phyloP scores from a whole-genome alignment of 768 basidiomycete species.

The Trametes punicea region DNA sequence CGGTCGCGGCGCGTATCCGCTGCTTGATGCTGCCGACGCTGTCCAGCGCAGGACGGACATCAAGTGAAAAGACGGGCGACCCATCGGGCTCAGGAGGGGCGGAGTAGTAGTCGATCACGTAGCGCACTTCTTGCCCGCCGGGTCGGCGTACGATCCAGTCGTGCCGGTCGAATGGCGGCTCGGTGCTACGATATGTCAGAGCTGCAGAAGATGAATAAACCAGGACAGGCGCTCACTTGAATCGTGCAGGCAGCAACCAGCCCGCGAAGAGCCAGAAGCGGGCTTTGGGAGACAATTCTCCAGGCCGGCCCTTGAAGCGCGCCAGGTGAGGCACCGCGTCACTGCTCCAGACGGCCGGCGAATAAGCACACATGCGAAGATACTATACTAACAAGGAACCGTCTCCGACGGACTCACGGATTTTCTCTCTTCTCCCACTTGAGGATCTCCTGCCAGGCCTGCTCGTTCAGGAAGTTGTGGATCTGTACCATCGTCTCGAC shows the following conservation, averaged over 20 bases:
- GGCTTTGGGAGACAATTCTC: constrained; percentile 93
- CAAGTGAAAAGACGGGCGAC: constrained; percentile 91
- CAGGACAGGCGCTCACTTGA: constrained; percentile 60
- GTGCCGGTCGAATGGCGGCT: constrained; percentile 91
- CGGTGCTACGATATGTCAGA: constrained; percentile 48
- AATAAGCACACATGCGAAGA: background rate
- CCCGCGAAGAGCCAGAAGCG: constrained; percentile 83
- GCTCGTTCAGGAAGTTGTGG: constrained; percentile 96
- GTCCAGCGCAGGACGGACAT: constrained; percentile 94
- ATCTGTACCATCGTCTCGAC: constrained; percentile 97
- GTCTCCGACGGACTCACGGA: constrained; percentile 42
- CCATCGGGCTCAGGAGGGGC: constrained; percentile 88
- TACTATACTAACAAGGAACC: background rate
- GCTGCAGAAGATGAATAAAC: background rate
- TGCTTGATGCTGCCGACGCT: constrained; percentile 66
- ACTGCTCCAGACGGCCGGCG: constrained; percentile 35
- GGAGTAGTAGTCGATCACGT: constrained; percentile 98
- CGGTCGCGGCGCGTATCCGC: constrained; percentile 65
- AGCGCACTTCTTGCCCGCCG: constrained; percentile 78
- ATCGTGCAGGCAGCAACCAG: constrained; percentile 83
- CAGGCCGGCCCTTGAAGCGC: constrained; percentile 85
- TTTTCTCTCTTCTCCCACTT: constrained; percentile 81
- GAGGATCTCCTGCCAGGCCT: constrained; percentile 92
- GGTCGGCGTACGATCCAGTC: constrained; percentile 94
- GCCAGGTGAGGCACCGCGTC: constrained; percentile 71